phyloP scores from a whole-genome alignment of 495 filamentous ascomycete genomes.

The Aspergillus cristatus region DNA sequence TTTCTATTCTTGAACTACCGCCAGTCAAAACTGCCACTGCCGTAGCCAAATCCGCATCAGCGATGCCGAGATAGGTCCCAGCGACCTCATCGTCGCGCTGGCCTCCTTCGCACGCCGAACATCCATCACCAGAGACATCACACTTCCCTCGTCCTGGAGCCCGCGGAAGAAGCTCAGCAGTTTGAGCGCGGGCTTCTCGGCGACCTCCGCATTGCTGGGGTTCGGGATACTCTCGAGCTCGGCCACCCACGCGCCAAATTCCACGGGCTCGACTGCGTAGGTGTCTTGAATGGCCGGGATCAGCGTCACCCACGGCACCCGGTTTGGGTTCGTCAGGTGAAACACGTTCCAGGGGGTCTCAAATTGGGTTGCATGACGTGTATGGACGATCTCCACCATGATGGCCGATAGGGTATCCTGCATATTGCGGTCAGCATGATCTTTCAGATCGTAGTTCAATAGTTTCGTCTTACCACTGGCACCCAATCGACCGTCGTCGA shows the following conservation, averaged over 20 bases:
- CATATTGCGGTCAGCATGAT: neutral
- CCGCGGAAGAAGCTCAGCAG: constrained; percentile 13
- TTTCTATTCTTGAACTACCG: no score
- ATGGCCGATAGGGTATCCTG: constrained; percentile 4
- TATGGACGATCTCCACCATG: constrained; percentile 3
- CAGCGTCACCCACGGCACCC: constrained; percentile 10
- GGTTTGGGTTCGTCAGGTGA: constrained; percentile 15
- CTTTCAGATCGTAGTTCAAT: neutral
- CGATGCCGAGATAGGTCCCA: constrained; percentile 3
- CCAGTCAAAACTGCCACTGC: constrained; percentile 8
- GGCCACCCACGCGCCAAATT: constrained; percentile 9
- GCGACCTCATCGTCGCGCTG: constrained; percentile 6
- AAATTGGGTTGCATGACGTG: neutral
- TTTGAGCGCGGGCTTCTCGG: constrained; percentile 8
- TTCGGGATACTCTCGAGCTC: constrained; percentile 3
- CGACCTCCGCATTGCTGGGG: no score
- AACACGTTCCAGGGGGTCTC: constrained; percentile 2
- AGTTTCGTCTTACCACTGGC: constrained; percentile 19
- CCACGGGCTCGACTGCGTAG: constrained; percentile 1
- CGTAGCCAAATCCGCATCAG: constrained; percentile 7
- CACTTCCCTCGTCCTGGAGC: neutral
- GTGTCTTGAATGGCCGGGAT: neutral
- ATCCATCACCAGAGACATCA: neutral
- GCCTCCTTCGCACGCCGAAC: constrained; percentile 1
- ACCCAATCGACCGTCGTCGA: constrained; percentile 17